These are phyloP conservation scores for Neoboletus magnificus DNA, from an alignment of 768 basidiomycete genomes.

Conservation along the genomic window DNA sequence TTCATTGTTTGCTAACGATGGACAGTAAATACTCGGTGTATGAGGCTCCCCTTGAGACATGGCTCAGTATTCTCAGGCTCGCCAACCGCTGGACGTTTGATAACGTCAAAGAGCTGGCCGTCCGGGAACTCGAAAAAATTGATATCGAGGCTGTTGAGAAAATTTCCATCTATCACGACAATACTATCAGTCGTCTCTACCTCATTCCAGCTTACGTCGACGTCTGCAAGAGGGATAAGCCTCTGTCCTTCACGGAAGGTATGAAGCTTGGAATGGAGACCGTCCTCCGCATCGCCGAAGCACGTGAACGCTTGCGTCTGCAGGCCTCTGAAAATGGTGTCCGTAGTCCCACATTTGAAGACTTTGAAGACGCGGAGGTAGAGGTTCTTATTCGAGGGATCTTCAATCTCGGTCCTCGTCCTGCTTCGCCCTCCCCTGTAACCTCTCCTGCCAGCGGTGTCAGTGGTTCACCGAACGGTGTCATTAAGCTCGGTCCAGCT, in stretches of 20 bases:
- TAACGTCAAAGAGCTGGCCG: slow-evolving; percentile 37
- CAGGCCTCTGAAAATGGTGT: slow-evolving; percentile 30
- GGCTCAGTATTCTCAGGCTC: slow-evolving; percentile 40
- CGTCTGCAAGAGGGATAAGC: slow-evolving; percentile 36
- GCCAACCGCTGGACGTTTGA: slow-evolving; percentile 41
- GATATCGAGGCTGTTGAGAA: slow-evolving; percentile 35
- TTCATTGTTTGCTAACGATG: neutral
- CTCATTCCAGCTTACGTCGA: slow-evolving; percentile 36
- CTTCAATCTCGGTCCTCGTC: slow-evolving; percentile 27
- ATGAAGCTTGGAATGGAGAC: slow-evolving; percentile 41
- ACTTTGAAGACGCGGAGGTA: slow-evolving; percentile 30
- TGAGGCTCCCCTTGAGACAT: slow-evolving; percentile 38
- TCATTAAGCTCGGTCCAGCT: slow-evolving; percentile 22
- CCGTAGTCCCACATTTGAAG: slow-evolving; percentile 31
- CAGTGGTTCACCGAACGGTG: slow-evolving; percentile 9
- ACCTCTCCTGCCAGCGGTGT: slow-evolving; percentile 5
- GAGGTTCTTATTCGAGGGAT: slow-evolving; percentile 29
- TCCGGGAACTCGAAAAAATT: slow-evolving; percentile 39
- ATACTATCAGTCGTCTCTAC: slow-evolving; percentile 33
- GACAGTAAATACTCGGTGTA: slow-evolving; percentile 37
- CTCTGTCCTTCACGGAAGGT: slow-evolving; percentile 39
- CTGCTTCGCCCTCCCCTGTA: slow-evolving; percentile 19
- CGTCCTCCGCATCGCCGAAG: slow-evolving; percentile 35
- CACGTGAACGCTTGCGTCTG: slow-evolving; percentile 40
- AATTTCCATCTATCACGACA: slow-evolving; percentile 38